Percentiles rank a stretch among this genome's conserved stretches.
These are phyloP conservation scores for Lichtheimia ramosa DNA, from an alignment of 371 early-diverging fungal genomes.

Conservation along the genomic window DNA sequence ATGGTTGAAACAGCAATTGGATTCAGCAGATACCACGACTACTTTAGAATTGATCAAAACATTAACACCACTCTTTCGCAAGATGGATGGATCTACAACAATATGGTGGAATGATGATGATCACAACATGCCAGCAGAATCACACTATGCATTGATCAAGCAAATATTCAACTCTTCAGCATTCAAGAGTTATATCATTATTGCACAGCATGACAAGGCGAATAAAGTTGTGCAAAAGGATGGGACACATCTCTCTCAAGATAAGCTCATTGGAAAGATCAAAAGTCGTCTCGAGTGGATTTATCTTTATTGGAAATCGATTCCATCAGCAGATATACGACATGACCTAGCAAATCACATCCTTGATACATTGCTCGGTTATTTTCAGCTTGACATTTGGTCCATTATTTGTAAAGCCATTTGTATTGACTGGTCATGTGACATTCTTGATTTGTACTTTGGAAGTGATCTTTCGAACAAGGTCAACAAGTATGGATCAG, in stretches of 20 bases:
- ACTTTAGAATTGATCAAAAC: background rate
- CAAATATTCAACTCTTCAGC: constrained; percentile 32
- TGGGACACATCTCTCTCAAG: constrained; percentile 35
- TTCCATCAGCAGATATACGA: constrained; percentile 20
- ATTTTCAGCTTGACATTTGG: constrained; percentile 41
- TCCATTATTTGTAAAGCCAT: constrained; percentile 30
- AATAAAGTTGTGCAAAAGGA: constrained; percentile 34
- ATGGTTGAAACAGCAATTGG: constrained; percentile 18
- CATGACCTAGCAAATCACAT: constrained; percentile 25
- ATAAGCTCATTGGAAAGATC: constrained; percentile 36
- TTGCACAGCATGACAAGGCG: constrained; percentile 31
- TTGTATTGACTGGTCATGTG: constrained; percentile 20
- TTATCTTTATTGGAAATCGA: constrained; percentile 31
- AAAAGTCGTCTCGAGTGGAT: constrained; percentile 41
- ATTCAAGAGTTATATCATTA: constrained; percentile 35
- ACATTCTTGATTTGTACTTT: too few species aligned
- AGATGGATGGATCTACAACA: constrained; percentile 22
- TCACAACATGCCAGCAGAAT: constrained; percentile 1
- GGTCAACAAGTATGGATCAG: constrained; percentile 24
- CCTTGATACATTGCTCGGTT: constrained; percentile 34
- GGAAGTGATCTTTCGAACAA: constrained; percentile 16
- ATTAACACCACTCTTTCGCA: constrained; percentile 19
- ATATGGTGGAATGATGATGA: constrained; percentile 23
- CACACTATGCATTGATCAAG: constrained; percentile 25
- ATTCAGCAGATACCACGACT: background rate